Conservation (phyloP, 768 basidiomycete genomes). For the Hericium coralloides region DNA sequence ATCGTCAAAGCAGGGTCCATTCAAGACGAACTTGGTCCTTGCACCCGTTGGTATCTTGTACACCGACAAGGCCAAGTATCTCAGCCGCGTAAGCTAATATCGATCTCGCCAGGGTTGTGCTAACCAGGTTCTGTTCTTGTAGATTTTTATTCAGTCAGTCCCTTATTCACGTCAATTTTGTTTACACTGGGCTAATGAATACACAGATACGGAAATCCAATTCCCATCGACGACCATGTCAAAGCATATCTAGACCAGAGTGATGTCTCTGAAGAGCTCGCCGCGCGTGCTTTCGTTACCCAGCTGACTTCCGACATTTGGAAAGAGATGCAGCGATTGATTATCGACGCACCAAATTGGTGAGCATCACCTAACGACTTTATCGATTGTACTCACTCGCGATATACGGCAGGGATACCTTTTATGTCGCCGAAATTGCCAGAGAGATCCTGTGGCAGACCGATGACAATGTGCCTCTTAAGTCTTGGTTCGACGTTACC, state of each 20-base stretch:
- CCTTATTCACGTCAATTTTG: background rate
- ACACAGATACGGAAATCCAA: slow-evolving; percentile 65
- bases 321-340: slow-evolving; percentile 55
- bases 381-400: background rate
- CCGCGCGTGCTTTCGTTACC: slow-evolving; percentile 72
- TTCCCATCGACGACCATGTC: slow-evolving; percentile 61
- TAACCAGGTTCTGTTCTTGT: background rate
- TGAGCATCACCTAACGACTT: slow-evolving; percentile 27
- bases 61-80: slow-evolving; percentile 90
- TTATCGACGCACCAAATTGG: slow-evolving; percentile 92
- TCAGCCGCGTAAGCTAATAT: slow-evolving; percentile 60
- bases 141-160: background rate
- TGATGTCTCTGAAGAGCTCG: slow-evolving; percentile 38
- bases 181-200: slow-evolving; percentile 20
- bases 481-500: slow-evolving; percentile 73
- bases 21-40: slow-evolving; percentile 33
- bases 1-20: background rate
- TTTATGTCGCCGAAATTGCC: slow-evolving; percentile 85
- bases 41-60: slow-evolving; percentile 80
- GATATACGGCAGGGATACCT: slow-evolving; percentile 59
- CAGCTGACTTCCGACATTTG: slow-evolving; percentile 69
- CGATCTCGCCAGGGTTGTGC: background rate
- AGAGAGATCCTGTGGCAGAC: slow-evolving; percentile 79
- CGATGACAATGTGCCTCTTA: slow-evolving; percentile 58
- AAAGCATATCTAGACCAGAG: slow-evolving; percentile 61